These are phyloP conservation scores for Filobasidium wieringae DNA, from an alignment of 768 basidiomycete genomes.

Conservation along the genomic window DNA sequence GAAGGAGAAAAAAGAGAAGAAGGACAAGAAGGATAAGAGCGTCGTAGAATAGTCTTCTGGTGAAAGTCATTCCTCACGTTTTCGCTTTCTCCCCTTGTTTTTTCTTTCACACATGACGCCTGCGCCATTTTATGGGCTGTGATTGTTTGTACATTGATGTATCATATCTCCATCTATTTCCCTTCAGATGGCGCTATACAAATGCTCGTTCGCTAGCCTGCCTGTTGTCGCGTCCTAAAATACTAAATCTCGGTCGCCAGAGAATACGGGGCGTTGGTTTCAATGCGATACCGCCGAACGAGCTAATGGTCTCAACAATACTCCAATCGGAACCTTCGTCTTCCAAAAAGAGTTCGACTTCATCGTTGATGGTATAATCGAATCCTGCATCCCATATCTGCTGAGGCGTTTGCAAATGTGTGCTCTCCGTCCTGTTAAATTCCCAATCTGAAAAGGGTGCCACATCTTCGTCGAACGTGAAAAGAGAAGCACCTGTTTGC, in stretches of 20 bases:
- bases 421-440: constrained; percentile 70
- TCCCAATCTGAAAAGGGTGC: constrained; percentile 43
- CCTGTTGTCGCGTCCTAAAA: no score
- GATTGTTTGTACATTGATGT: no score
- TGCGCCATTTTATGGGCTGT: no score
- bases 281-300: constrained; percentile 2
- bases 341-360: not conserved
- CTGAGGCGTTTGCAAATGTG: constrained; percentile 9
- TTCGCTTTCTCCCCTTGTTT: no score
- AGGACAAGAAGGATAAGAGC: constrained; percentile 6
- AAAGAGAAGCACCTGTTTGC: constrained; percentile 81
- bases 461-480: constrained; percentile 47
- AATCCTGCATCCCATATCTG: constrained; percentile 15
- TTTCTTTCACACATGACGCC: no score
- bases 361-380: constrained; percentile 24
- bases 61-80: no score
- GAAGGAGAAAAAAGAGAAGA: constrained; percentile 16
- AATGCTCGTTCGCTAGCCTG: no score
- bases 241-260: not conserved
- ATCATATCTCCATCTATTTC: no score
- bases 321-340: not conserved
- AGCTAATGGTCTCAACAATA: not conserved
- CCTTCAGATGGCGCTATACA: no score
- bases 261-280: not conserved
- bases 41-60: constrained; percentile 4